phyloP scores from a whole-genome alignment of 2,329 filamentous ascomycete species.

The Microascus cirrosus region DNA sequence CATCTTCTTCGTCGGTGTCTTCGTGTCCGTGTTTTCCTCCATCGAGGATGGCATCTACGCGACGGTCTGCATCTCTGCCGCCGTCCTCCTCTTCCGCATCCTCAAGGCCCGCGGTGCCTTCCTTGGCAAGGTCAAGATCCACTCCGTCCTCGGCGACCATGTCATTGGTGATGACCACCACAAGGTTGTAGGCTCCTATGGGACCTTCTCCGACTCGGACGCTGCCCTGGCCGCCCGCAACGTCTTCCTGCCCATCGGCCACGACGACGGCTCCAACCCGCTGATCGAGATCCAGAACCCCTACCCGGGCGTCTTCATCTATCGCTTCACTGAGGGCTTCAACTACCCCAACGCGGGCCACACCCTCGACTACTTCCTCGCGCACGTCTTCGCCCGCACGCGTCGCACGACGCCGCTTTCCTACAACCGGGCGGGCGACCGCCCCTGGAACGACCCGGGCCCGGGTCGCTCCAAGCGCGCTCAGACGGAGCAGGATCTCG shows the following conservation, averaged over 20 bases:
- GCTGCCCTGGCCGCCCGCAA: slow-evolving; percentile 42
- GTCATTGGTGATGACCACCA: slow-evolving; percentile 50
- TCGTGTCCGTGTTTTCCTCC: slow-evolving; percentile 68
- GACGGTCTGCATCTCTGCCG: slow-evolving; percentile 60
- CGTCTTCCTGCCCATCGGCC: slow-evolving; percentile 77
- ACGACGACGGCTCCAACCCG: slow-evolving; percentile 85
- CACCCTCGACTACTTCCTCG: slow-evolving; percentile 69
- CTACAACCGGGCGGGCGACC: slow-evolving; percentile 59
- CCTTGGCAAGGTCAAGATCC: slow-evolving; percentile 68
- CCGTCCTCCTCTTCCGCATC: slow-evolving; percentile 64
- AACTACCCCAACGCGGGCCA: slow-evolving; percentile 92
- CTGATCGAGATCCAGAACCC: slow-evolving; percentile 67
- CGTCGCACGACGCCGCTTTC: slow-evolving; percentile 62
- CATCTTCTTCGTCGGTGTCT: slow-evolving; percentile 77
- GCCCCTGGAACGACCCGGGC: slow-evolving; percentile 92
- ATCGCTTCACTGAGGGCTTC: slow-evolving; percentile 88
- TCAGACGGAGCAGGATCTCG: slow-evolving; percentile 27
- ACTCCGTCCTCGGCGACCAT: slow-evolving; percentile 72
- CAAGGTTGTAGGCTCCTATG: slow-evolving; percentile 39
- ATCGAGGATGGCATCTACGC: slow-evolving; percentile 85
- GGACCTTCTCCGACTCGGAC: slow-evolving; percentile 31
- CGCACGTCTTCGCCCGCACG: slow-evolving; percentile 58
- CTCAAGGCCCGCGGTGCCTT: slow-evolving; percentile 70
- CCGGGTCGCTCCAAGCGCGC: slow-evolving; percentile 37
- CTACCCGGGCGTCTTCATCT: slow-evolving; percentile 90